Evolutionary conservation across 768 basidiomycete genomes (phyloP).

Genomic region (Kwoniella europaea): DNA sequence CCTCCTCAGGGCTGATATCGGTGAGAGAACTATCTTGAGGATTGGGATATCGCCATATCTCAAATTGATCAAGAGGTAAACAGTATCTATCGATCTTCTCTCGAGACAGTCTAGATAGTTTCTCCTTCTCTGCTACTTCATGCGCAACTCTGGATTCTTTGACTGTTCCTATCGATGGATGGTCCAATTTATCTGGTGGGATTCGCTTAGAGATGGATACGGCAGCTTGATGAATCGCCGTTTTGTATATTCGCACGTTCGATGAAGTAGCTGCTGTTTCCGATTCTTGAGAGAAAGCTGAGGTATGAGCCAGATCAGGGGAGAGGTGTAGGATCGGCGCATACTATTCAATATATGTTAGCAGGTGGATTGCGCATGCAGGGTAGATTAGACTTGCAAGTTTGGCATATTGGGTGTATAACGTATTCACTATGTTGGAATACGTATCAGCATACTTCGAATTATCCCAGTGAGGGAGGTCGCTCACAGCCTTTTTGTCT

Average conservation of each 20-base stretch:
- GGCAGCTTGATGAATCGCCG: conserved; percentile 53
- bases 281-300: conserved; percentile 45
- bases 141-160: conserved; percentile 44
- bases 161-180: conserved; percentile 57
- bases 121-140: conserved; percentile 44
- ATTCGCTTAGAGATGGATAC: conserved; percentile 44
- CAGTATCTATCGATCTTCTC: conserved; percentile 65
- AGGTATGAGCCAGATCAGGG: conserved; percentile 45
- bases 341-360: conserved; percentile 32
- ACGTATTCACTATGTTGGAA: conserved; percentile 35
- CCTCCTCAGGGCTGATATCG: conserved; percentile 60
- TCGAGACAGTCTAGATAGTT: conserved; percentile 44
- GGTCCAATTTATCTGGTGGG: conserved; percentile 36
- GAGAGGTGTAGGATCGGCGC: conserved; percentile 27
- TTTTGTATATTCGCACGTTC: conserved; percentile 47
- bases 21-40: conserved; percentile 64
- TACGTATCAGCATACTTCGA: background rate
- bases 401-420: conserved; percentile 51
- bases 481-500: conserved; percentile 52
- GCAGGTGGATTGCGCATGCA: background rate
- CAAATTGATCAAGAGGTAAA: conserved; percentile 66
- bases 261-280: conserved; percentile 46
- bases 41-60: conserved; percentile 74
- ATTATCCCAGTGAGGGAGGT: background rate
- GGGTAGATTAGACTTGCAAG: conserved; percentile 31